Conservation (phyloP, 31 red algal species). For the Porphyra umbilicalis region DNA sequence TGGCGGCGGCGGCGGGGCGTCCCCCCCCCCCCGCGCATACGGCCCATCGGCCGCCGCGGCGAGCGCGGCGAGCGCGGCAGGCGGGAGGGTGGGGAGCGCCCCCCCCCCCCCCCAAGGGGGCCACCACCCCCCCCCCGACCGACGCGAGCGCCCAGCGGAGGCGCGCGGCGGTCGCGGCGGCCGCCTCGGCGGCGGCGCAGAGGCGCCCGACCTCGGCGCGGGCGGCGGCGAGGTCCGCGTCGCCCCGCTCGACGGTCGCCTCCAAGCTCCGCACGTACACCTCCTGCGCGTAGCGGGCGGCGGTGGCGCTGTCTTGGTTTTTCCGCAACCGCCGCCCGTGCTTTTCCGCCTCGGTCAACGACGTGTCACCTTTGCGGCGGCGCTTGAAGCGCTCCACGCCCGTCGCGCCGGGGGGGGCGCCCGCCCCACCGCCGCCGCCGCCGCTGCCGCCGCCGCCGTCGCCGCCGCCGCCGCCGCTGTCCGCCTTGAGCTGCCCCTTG, state of each 20-base stretch:
- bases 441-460: not conserved
- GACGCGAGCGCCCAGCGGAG: not conserved
- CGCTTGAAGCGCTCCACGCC: slow-evolving; percentile 36
- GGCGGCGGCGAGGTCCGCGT: not conserved
- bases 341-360: slow-evolving; percentile 51
- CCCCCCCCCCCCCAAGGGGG: not conserved
- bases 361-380: slow-evolving; percentile 60
- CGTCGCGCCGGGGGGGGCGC: not conserved
- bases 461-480: not conserved
- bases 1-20: not conserved
- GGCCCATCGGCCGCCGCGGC: too few relatives aligned
- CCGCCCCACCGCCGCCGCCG: not conserved
- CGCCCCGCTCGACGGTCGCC: slow-evolving; percentile 23
- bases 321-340: slow-evolving; percentile 41
- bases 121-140: not conserved
- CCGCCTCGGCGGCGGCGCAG: not conserved
- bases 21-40: not conserved
- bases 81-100: too few relatives aligned
- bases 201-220: not conserved
- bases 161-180: not conserved
- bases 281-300: slow-evolving; percentile 62
- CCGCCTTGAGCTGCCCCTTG: not conserved
- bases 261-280: slow-evolving; percentile 66
- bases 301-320: slow-evolving; percentile 70
- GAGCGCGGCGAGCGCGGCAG: too few relatives aligned